phyloP scores from a whole-genome alignment of 139 green algal genomes.

The Eudorina sp. region DNA sequence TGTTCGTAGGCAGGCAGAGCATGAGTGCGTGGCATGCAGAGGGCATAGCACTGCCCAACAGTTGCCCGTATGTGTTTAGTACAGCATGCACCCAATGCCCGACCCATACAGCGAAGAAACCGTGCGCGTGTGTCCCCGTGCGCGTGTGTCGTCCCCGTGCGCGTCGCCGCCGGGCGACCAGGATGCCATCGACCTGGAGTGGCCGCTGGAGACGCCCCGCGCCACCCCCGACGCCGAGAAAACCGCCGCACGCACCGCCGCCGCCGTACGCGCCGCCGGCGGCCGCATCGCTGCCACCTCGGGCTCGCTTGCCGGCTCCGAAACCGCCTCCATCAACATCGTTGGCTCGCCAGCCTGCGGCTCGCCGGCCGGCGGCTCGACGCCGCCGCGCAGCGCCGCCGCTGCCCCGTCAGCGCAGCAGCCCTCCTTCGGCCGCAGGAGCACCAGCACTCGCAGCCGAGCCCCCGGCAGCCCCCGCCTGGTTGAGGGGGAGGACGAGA shows the following conservation, averaged over 20 bases:
- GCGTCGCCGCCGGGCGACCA: too few relatives aligned
- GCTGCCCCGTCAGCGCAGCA: background rate
- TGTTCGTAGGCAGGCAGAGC: too few relatives aligned
- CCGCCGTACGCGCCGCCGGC: background rate
- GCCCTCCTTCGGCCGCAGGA: too few relatives aligned
- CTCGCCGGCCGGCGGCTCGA: background rate
- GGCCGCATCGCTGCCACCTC: background rate
- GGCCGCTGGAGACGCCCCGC: constrained; percentile 34
- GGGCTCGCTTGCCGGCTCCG: background rate
- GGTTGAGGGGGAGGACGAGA: constrained; percentile 27
- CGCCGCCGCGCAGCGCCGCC: background rate
- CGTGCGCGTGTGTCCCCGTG: too few relatives aligned
- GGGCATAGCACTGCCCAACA: too few relatives aligned
- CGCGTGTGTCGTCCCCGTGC: too few relatives aligned
- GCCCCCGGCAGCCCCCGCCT: background rate
- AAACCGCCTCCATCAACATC: constrained; percentile 28
- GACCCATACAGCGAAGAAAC: too few relatives aligned
- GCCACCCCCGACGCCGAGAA: constrained; percentile 25
- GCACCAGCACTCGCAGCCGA: background rate
- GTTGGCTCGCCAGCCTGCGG: background rate
- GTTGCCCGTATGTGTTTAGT: too few relatives aligned
- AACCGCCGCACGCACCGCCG: background rate
- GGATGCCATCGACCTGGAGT: constrained; percentile 37
- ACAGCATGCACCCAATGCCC: too few relatives aligned
- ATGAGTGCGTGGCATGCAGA: too few relatives aligned